Conservation (phyloP, 2,329 filamentous ascomycete genomes). For the Aureobasidium sp. region DNA sequence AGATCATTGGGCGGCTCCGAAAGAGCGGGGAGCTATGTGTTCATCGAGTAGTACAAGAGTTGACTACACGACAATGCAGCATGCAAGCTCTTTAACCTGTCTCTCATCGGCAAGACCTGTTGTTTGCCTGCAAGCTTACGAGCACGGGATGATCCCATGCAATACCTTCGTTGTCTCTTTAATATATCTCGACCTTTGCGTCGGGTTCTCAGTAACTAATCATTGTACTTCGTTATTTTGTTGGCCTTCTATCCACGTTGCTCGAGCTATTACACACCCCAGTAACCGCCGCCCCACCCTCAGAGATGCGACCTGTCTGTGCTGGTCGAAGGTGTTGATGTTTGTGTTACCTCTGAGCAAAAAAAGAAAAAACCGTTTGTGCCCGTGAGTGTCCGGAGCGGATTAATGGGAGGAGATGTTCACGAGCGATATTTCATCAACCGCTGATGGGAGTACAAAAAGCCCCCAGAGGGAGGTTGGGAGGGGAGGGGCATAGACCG, state of each 20-base stretch:
- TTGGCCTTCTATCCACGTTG: slow-evolving; percentile 6
- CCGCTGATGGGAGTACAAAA: slow-evolving; percentile 10
- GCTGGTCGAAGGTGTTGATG: background rate
- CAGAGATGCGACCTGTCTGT: background rate
- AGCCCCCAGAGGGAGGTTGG: background rate
- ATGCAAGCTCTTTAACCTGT: slow-evolving; percentile 9
- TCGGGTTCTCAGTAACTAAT: background rate
- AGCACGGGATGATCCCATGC: slow-evolving; percentile 1
- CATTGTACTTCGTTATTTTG: slow-evolving; percentile 6
- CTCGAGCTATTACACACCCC: background rate
- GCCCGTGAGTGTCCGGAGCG: background rate
- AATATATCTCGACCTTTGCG: background rate
- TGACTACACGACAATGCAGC: slow-evolving; percentile 12
- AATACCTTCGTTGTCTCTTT: background rate
- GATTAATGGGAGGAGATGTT: background rate
- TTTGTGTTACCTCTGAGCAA: slow-evolving; percentile 6
- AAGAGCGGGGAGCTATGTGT: slow-evolving; percentile 5
- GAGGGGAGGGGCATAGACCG: slow-evolving; percentile 7
- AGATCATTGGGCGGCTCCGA: slow-evolving; percentile 10
- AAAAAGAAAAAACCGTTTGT: slow-evolving; percentile 14
- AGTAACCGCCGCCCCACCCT: background rate
- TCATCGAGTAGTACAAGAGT: slow-evolving; percentile 3
- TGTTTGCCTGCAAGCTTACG: slow-evolving; percentile 3
- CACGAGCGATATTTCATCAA: slow-evolving; percentile 9
- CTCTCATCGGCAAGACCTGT: slow-evolving; percentile 10